Conservation (phyloP, 2,329 filamentous ascomycete genomes). For the Pyrenophora teres region DNA sequence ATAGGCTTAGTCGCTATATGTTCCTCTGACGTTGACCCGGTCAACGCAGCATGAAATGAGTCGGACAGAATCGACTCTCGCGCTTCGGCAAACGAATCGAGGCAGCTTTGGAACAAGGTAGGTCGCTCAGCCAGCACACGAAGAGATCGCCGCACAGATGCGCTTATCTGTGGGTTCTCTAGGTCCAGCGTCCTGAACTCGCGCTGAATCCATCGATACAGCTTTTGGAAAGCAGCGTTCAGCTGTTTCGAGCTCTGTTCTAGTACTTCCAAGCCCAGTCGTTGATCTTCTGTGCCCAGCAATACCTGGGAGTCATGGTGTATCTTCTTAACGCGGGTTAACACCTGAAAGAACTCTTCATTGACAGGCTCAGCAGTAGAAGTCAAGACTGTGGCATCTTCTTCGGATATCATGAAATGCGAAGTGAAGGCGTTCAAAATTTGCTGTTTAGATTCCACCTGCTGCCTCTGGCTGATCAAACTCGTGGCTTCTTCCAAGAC, state of each 20-base stretch:
- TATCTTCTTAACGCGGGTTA: conserved; percentile 83
- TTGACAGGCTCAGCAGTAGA: conserved; percentile 81
- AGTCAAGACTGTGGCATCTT: conserved; percentile 76
- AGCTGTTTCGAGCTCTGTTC: conserved; percentile 86
- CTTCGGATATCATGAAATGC: conserved; percentile 84
- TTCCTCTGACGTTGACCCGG: conserved; percentile 68
- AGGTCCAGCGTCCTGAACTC: conserved; percentile 92
- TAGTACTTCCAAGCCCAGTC: conserved; percentile 85
- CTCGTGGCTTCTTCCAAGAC: conserved; percentile 77
- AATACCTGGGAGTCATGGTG: conserved; percentile 86
- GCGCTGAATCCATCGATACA: conserved; percentile 92
- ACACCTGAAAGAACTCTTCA: conserved; percentile 77
- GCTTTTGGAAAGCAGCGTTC: conserved; percentile 89
- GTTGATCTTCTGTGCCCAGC: conserved; percentile 87
- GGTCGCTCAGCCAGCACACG: conserved; percentile 88
- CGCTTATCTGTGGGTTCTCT: conserved; percentile 90
- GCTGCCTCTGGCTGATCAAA: conserved; percentile 72
- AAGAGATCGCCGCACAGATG: conserved; percentile 80
- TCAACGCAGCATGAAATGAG: conserved; percentile 85
- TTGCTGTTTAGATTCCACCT: conserved; percentile 78
- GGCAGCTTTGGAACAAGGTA: conserved; percentile 86
- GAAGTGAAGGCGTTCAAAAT: conserved; percentile 76
- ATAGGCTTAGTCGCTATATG: conserved; percentile 74
- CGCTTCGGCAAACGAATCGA: conserved; percentile 91
- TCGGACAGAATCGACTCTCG: conserved; percentile 86